Percentiles rank a stretch among this genome's conserved stretches.
These are phyloP conservation scores for Pelargonium nanum DNA, from an alignment of 345 rosid species.

Conservation along the genomic window DNA sequence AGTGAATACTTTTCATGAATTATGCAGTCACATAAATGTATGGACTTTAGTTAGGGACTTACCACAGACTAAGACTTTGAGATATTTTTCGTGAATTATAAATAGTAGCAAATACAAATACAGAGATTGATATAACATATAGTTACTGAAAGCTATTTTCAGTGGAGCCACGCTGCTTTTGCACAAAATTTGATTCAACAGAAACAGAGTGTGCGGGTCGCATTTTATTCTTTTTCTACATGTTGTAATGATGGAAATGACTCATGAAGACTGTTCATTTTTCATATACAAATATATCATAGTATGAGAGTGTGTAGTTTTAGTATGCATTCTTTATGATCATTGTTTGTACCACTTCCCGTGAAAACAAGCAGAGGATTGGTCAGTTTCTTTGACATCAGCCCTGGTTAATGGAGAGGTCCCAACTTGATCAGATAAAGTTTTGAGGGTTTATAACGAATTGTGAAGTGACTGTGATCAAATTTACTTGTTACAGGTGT, in stretches of 20 bases:
- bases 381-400: not conserved
- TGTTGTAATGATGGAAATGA: too few species aligned
- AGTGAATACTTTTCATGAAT: too few species aligned
- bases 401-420: not conserved
- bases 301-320: not conserved
- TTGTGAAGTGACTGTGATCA: too few species aligned
- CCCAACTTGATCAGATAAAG: not conserved
- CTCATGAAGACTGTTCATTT: not conserved
- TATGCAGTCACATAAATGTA: too few species aligned
- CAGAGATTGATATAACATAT: too few species aligned
- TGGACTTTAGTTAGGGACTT: too few species aligned
- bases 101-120: too few species aligned
- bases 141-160: not conserved
- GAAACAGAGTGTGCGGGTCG: not conserved
- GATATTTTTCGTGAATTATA: too few species aligned
- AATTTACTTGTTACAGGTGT: constrained; percentile 13
- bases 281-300: too few species aligned
- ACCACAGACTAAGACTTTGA: too few species aligned
- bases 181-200: not conserved
- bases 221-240: not conserved
- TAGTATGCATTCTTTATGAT: not conserved
- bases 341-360: not conserved
- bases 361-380: not conserved
- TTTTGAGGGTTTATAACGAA: not conserved
- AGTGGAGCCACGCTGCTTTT: not conserved